These are phyloP conservation scores for Chimonanthus salicifolius DNA, from an alignment of 164 flowering plant genomes.

Conservation along the genomic window DNA sequence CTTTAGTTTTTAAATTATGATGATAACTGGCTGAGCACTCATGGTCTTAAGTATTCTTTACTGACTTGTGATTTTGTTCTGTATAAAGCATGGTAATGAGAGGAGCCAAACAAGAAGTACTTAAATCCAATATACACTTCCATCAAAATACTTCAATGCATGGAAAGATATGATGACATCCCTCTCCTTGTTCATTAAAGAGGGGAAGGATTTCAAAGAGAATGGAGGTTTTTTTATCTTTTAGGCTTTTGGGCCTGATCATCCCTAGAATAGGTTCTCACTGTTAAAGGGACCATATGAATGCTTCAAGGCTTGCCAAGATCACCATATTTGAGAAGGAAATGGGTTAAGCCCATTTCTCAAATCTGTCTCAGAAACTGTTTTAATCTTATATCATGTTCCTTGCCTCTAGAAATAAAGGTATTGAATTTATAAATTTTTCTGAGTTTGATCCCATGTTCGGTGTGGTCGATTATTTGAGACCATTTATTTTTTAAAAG, in stretches of 20 bases:
- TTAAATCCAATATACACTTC: conserved; percentile 17
- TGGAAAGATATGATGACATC: conserved; percentile 12
- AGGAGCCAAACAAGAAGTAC: conserved; percentile 55
- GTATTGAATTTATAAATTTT: too few relatives aligned
- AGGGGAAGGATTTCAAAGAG: conserved; percentile 18
- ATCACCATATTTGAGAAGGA: not conserved
- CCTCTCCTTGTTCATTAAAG: not conserved
- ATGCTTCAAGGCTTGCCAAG: conserved; percentile 13
- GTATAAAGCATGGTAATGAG: conserved; percentile 25
- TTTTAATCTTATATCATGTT: too few relatives aligned
- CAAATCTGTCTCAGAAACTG: too few relatives aligned
- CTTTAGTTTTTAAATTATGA: not conserved
- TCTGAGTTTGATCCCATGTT: too few relatives aligned
- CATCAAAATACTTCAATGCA: conserved; percentile 24
- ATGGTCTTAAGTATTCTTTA: not conserved
- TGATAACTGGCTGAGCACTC: too few relatives aligned
- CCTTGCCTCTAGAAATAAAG: too few relatives aligned
- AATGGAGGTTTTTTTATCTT: not conserved
- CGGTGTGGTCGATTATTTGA: too few relatives aligned
- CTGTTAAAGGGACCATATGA: conserved; percentile 21
- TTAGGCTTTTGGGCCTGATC: conserved; percentile 7
- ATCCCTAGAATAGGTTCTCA: conserved; percentile 18
- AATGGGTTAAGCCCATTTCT: not conserved
- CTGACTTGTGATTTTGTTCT: not conserved
- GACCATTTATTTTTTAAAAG: too few relatives aligned